These are phyloP conservation scores for Ligustrum vulgare DNA, from an alignment of 257 asterid genomes.

Conservation along the genomic window DNA sequence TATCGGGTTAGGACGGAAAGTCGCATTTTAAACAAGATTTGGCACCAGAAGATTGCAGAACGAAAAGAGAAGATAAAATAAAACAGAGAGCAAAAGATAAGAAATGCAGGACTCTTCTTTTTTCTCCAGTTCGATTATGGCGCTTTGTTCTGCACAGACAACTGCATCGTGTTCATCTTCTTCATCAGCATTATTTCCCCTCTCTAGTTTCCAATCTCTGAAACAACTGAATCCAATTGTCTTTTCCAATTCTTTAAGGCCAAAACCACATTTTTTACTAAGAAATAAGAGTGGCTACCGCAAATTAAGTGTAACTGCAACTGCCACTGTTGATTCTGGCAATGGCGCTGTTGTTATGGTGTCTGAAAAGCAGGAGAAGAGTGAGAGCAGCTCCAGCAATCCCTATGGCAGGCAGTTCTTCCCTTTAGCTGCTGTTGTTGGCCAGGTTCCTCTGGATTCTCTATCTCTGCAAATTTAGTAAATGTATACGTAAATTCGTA, in stretches of 20 bases:
- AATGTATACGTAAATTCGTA: background rate
- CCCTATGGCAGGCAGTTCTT: conserved; percentile 75
- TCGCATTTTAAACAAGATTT: background rate
- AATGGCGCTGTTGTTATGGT: conserved; percentile 53
- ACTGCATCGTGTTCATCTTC: conserved; percentile 33
- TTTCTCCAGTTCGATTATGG: conserved; percentile 31
- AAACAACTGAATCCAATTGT: conserved; percentile 37
- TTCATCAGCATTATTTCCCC: background rate
- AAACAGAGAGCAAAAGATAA: conserved; percentile 28
- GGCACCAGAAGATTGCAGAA: background rate
- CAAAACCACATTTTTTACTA: conserved; percentile 25
- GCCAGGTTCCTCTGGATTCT: conserved; percentile 59
- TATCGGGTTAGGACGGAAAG: background rate
- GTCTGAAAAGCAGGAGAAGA: conserved; percentile 20
- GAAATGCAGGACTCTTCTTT: background rate
- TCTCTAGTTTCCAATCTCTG: conserved; percentile 21
- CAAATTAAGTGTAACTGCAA: conserved; percentile 46
- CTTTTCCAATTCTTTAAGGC: conserved; percentile 34
- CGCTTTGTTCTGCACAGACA: conserved; percentile 30
- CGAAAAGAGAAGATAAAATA: conserved; percentile 35
- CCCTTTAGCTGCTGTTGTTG: conserved; percentile 96
- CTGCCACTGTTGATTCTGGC: conserved; percentile 56
- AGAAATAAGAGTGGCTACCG: conserved; percentile 23
- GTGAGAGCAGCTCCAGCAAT: conserved; percentile 18
- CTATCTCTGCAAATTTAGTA: background rate